Base-by-base conservation (phyloP, 768 basidiomycete species). In the Daedaleopsis sinensis region DNA sequence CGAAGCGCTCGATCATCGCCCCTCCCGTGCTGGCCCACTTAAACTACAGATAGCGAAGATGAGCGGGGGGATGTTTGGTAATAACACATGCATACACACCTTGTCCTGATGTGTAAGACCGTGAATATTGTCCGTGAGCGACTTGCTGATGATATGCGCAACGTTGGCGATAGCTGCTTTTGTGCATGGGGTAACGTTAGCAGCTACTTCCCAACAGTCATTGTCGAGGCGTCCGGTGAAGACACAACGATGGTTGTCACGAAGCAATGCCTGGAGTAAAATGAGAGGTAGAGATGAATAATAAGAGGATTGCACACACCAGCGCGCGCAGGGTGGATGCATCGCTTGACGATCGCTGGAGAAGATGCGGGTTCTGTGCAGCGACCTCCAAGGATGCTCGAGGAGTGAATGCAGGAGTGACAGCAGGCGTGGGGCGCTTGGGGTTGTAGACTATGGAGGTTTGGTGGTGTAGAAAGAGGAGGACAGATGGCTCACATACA, bases 1-100 rank as follows among this genome's bases (percentile, higher is more conserved):
- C 27, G 27, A 32, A 32, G 27, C 7, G 27, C 27, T 32, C 27
- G 27, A 32, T 32, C 5, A 58, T 58, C 16, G 39, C 39, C 35
- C 57, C 57, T 51, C 49, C 49, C 46, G 46, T 47, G 13, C 19
- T 51, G 19, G 57, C 48, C 57, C 57, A 51, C 18, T 58, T 21
- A 35, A 52, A 58, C 49, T 51, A 51, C 19, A 36, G 19, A 52
- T 38, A 42, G 27, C 38, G 27, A 37, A 27, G 27, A 32, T 52
- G 9, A 51, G 36, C 57, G 27, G 39, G 27, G 37, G 39, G 37
- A 47, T 11, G 3, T 12, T 47, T 19, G 15, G 21, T 10, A 5
- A 47, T 47, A 4, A 21, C 15, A n/a, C 46, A 23, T 47, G n/a
- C 46, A 47, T 21, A 47, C 10, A 23, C 46, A 47, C 46, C 46